A percentile compares a stretch with the other conserved stretches of the same genome.
Conservation (phyloP, 2,329 filamentous ascomycete genomes). For the Thielaviopsis cerberus region DNA sequence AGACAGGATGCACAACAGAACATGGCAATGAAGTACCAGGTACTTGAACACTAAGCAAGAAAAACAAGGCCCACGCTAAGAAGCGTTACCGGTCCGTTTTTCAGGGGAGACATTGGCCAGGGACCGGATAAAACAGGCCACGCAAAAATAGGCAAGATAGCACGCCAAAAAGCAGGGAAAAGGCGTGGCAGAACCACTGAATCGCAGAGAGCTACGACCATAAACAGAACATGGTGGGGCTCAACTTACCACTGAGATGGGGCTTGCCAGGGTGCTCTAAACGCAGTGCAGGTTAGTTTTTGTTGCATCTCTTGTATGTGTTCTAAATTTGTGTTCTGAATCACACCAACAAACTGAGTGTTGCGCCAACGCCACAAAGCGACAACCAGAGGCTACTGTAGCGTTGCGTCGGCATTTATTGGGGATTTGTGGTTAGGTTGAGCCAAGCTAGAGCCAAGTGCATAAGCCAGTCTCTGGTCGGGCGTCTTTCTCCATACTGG, state of each 20-base stretch:
- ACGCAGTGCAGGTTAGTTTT: constrained; percentile 20
- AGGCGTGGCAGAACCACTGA: constrained; percentile 19
- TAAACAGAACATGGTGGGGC: constrained; percentile 17
- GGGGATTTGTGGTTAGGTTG: neutral
- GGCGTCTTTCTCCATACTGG: neutral
- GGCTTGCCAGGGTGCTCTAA: constrained; percentile 52
- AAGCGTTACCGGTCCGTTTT: neutral
- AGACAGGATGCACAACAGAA: neutral
- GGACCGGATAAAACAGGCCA: too few relatives aligned
- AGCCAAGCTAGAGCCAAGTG: neutral
- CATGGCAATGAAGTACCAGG: neutral
- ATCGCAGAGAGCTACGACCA: constrained; percentile 28
- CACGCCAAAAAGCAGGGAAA: neutral
- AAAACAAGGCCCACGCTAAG: neutral
- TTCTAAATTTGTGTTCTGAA: neutral
- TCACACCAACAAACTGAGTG: neutral
- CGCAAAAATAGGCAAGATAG: too few relatives aligned
- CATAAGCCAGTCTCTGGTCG: neutral
- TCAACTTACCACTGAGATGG: constrained; percentile 41
- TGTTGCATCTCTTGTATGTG: neutral
- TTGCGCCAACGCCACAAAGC: too few relatives aligned
- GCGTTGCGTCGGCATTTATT: neutral
- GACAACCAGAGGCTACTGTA: neutral
- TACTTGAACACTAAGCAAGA: neutral
- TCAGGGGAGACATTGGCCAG: neutral